These are phyloP conservation scores for Saccharomyces uvarum DNA, from an alignment of 1,139 yeast genomes.

Conservation along the genomic window DNA sequence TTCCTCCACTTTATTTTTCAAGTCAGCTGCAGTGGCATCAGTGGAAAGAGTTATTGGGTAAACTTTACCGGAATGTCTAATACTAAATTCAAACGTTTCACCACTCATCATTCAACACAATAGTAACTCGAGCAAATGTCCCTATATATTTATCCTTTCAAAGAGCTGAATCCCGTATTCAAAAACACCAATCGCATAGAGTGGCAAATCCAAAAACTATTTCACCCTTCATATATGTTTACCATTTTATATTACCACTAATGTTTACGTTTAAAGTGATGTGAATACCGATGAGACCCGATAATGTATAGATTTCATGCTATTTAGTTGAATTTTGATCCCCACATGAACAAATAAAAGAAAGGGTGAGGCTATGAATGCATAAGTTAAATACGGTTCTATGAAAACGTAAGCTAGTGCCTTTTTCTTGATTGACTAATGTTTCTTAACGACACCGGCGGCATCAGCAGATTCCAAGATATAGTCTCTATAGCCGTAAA, in stretches of 20 bases:
- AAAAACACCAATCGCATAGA: not conserved
- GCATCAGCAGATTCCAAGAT: constrained; percentile 70
- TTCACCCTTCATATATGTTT: not conserved
- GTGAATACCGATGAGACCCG: not conserved
- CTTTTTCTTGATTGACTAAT: constrained; percentile 33
- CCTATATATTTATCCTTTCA: not conserved
- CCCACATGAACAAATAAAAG: not conserved
- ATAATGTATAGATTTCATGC: not conserved
- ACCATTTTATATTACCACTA: not conserved
- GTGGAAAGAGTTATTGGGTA: constrained; percentile 59
- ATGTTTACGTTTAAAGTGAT: not conserved
- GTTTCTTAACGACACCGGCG: constrained; percentile 84
- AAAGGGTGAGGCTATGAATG: not conserved
- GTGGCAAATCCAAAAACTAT: not conserved
- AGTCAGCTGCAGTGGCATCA: constrained; percentile 53
- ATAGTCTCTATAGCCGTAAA: constrained; percentile 82
- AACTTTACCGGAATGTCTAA: constrained; percentile 80
- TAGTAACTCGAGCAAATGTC: not conserved
- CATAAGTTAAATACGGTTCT: not conserved
- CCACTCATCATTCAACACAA: not conserved
- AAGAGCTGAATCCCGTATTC: not conserved
- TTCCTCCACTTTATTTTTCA: constrained; percentile 65
- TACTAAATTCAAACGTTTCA: constrained; percentile 27
- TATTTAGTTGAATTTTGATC: not conserved
- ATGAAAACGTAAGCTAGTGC: not conserved